phyloP scores from a whole-genome alignment of 2,329 filamentous ascomycete species.

The Pestalotiopsis sp. region DNA sequence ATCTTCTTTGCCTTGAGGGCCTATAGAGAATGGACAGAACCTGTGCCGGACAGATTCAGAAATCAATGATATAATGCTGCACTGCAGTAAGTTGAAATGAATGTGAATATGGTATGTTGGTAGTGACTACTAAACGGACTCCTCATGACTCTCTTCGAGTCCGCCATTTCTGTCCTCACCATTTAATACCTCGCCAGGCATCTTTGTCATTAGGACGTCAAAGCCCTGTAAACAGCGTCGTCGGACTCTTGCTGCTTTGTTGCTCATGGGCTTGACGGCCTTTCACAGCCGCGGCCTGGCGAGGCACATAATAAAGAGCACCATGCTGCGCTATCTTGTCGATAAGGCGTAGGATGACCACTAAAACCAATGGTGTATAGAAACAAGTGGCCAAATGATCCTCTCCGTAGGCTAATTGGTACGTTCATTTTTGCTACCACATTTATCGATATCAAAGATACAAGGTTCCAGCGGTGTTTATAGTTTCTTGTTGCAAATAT shows the following conservation, averaged over 20 bases:
- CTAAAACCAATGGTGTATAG: too few species aligned
- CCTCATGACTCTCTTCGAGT: background rate
- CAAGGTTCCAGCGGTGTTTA: too few species aligned
- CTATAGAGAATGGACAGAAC: background rate
- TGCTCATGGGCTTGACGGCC: background rate
- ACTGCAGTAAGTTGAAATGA: background rate
- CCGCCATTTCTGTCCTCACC: background rate
- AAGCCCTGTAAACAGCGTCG: background rate
- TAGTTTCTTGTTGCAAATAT: too few species aligned
- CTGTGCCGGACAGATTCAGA: slow-evolving; percentile 6
- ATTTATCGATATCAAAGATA: too few species aligned
- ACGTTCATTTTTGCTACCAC: too few species aligned
- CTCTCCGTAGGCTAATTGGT: too few species aligned
- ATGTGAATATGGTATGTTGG: background rate
- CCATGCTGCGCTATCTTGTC: background rate
- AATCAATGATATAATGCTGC: background rate
- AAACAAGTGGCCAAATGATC: too few species aligned
- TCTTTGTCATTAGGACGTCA: background rate
- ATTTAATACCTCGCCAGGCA: background rate
- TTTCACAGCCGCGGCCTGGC: background rate
- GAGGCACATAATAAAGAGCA: background rate
- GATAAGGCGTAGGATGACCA: too few species aligned
- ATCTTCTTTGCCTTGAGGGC: background rate
- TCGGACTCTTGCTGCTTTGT: background rate
- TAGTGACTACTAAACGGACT: background rate